Evolutionary conservation across 768 basidiomycete species (phyloP).

Genomic region (Phanerochaete sordida): DNA sequence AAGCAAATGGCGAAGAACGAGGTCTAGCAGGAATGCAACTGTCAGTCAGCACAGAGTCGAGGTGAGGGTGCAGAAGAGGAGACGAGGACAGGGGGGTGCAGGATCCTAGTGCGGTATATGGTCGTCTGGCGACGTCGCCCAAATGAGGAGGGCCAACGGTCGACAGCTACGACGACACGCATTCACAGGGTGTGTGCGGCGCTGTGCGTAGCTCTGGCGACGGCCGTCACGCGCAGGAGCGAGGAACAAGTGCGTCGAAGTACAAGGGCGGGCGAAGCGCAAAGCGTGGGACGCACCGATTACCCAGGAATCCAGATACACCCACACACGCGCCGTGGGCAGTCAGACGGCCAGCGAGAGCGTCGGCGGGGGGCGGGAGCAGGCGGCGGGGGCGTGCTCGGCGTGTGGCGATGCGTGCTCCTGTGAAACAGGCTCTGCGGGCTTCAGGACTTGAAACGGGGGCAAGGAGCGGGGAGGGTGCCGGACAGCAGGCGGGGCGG

Average conservation of each 20-base stretch:
- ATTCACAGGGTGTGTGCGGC: neutral
- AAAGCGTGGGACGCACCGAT: conserved; percentile 4
- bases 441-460: neutral
- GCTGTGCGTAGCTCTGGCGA: neutral
- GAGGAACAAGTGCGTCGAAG: neutral
- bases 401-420: neutral
- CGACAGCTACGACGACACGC: neutral
- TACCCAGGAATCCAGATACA: conserved; percentile 1
- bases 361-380: neutral
- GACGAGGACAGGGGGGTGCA: neutral
- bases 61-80: neutral
- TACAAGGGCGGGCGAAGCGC: neutral
- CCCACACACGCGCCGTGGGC: neutral
- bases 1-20: neutral
- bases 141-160: neutral
- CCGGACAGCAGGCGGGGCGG: neutral
- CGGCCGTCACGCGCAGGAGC: neutral
- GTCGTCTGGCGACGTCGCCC: neutral
- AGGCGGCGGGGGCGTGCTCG: neutral
- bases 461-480: neutral
- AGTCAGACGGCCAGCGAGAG: neutral
- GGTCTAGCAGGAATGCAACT: neutral
- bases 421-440: neutral
- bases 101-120: neutral
- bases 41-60: neutral